Evolutionary conservation across 768 basidiomycete species (phyloP).

Genomic region (Suillus discolor): DNA sequence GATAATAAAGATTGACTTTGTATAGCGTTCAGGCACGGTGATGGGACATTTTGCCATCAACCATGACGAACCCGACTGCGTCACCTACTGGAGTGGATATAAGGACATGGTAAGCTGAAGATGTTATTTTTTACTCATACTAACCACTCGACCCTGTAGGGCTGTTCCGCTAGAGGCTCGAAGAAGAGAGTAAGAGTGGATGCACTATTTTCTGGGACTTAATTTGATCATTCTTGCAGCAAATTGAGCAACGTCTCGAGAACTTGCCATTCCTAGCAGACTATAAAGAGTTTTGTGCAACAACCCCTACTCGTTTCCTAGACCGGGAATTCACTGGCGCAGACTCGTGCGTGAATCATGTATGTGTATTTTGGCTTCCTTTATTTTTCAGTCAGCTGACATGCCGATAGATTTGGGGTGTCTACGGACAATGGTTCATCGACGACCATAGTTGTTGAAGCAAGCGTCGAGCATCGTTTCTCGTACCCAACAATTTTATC

Average conservation of each 20-base stretch:
- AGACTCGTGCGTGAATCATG: constrained; percentile 1
- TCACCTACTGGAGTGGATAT: constrained; percentile 26
- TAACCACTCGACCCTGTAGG: constrained; percentile 16
- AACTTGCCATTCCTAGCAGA: constrained; percentile 26
- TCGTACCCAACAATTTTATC: not conserved
- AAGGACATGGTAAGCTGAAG: constrained; percentile 25
- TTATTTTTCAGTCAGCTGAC: not conserved
- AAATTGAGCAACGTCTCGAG: constrained; percentile 27
- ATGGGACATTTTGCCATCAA: constrained; percentile 31
- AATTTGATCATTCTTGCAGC: constrained; percentile 18
- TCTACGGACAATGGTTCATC: constrained; percentile 18
- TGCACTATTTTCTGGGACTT: not conserved
- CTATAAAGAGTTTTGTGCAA: constrained; percentile 38
- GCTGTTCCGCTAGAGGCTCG: constrained; percentile 26
- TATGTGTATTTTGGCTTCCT: not conserved
- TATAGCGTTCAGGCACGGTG: constrained; percentile 21
- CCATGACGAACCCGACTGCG: constrained; percentile 29
- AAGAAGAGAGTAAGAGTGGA: constrained; percentile 19
- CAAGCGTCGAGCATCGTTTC: not conserved
- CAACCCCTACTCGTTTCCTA: constrained; percentile 32
- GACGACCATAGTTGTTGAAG: constrained; percentile 8
- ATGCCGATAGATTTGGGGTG: constrained; percentile 6
- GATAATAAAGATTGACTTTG: not conserved
- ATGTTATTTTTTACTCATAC: not conserved
- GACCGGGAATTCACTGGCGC: constrained; percentile 24